These are phyloP conservation scores for Neofusicoccum kwambonambiense DNA, from an alignment of 2,329 filamentous ascomycete genomes.

Conservation along the genomic window DNA sequence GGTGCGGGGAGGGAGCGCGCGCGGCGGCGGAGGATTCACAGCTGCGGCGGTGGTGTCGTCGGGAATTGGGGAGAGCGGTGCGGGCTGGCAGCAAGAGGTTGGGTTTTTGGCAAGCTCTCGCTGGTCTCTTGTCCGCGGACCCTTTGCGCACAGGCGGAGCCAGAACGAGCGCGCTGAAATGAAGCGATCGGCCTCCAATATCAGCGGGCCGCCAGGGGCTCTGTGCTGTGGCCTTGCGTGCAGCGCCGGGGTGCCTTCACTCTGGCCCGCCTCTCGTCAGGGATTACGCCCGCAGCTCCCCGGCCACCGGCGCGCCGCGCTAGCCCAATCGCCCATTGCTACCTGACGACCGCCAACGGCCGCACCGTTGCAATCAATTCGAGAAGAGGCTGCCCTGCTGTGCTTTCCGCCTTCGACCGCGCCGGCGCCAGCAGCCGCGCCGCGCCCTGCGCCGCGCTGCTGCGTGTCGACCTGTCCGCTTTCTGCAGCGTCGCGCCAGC, in stretches of 20 bases:
- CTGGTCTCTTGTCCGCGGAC: neutral
- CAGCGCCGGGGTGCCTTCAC: neutral
- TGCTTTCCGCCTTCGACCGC: neutral
- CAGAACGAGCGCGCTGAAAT: constrained; percentile 13
- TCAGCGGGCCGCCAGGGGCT: neutral
- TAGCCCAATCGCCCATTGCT: neutral
- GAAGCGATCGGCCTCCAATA: constrained; percentile 18
- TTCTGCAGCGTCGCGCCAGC: too few species aligned
- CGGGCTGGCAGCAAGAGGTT: neutral
- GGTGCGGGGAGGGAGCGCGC: neutral
- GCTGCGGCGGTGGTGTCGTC: neutral
- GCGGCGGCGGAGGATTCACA: neutral
- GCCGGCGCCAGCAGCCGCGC: neutral
- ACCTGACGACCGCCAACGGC: constrained; percentile 4
- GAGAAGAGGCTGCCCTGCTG: neutral
- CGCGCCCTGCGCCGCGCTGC: neutral
- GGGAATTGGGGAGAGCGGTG: neutral
- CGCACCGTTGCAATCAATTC: constrained; percentile 10
- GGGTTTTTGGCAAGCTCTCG: neutral
- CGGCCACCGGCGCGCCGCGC: neutral
- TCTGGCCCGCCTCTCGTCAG: neutral
- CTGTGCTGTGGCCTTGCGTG: constrained; percentile 10
- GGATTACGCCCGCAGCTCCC: neutral
- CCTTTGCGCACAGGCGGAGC: constrained; percentile 1
- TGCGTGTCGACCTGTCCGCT: neutral